These are phyloP conservation scores for Medicago lupulina DNA, from an alignment of 306 rosid genomes.

Conservation along the genomic window DNA sequence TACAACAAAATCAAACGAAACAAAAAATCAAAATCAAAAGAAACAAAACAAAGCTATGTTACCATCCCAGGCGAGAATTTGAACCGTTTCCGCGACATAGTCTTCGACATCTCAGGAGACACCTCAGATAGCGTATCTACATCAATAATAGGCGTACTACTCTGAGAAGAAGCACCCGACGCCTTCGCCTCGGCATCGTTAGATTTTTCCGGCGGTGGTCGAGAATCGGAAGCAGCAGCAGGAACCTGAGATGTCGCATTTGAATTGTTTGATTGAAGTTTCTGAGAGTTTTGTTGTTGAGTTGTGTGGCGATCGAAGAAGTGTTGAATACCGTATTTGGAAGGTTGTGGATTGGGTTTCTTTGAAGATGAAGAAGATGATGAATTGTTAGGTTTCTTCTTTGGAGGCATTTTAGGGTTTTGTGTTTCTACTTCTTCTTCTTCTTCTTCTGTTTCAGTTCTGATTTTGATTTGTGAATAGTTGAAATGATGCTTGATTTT, in stretches of 20 bases:
- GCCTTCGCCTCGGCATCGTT: not conserved
- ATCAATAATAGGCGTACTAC: conserved; percentile 39
- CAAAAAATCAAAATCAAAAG: not conserved
- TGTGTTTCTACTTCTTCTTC: conserved; percentile 22
- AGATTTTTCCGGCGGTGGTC: conserved; percentile 28
- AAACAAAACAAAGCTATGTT: conserved; percentile 11
- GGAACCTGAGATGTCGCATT: conserved; percentile 5
- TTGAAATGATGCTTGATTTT: not conserved
- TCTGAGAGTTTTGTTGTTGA: conserved; percentile 55
- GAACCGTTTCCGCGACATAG: conserved; percentile 65
- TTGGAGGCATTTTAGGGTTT: conserved; percentile 71
- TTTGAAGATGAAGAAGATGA: conserved; percentile 43
- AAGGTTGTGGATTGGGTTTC: conserved; percentile 65
- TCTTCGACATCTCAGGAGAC: conserved; percentile 72
- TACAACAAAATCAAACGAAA: not conserved
- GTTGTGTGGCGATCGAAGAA: conserved; percentile 82
- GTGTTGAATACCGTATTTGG: conserved; percentile 87
- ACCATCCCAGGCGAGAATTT: conserved; percentile 98
- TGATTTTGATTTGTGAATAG: not conserved
- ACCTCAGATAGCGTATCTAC: conserved; percentile 45
- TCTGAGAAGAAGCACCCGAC: conserved; percentile 12
- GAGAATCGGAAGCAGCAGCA: conserved; percentile 9
- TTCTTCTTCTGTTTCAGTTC: not conserved
- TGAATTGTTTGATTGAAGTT: conserved; percentile 27
- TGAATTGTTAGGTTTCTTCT: conserved; percentile 56